These are phyloP conservation scores for Morella rubra DNA, from an alignment of 306 rosid species.

Conservation along the genomic window DNA sequence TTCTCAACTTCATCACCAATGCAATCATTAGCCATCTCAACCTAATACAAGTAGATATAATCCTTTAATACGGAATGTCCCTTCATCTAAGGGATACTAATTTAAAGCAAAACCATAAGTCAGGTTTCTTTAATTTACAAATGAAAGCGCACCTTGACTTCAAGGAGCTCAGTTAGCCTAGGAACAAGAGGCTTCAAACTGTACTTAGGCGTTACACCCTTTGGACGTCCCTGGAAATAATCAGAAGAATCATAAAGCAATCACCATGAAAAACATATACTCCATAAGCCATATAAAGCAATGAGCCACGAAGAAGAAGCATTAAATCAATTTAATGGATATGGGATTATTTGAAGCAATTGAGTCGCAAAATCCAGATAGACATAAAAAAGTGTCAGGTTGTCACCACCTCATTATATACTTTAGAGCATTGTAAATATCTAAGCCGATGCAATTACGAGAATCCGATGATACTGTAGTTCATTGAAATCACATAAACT, in stretches of 20 bases:
- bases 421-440: no score
- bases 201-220: conserved; percentile 94
- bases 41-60: conserved; percentile 36
- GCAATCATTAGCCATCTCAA: conserved; percentile 64
- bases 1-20: conserved; percentile 85
- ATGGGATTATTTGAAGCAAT: no score
- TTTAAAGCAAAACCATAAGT: neutral
- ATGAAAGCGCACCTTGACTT: conserved; percentile 45
- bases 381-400: no score
- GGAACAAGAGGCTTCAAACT: conserved; percentile 93
- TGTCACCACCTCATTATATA: no score
- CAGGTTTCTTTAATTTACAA: neutral
- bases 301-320: no score
- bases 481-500: no score
- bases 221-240: conserved; percentile 86
- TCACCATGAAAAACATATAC: no score
- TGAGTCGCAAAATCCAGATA: no score
- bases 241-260: conserved; percentile 3
- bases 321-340: no score
- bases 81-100: neutral
- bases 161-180: conserved; percentile 79
- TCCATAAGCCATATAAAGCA: no score
- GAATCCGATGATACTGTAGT: no score
- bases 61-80: neutral
- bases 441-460: no score